Percentiles rank a stretch among this genome's conserved stretches.
These are phyloP conservation scores for Hypoxylon sp. DNA, from an alignment of 2,329 filamentous ascomycete genomes.

Conservation along the genomic window DNA sequence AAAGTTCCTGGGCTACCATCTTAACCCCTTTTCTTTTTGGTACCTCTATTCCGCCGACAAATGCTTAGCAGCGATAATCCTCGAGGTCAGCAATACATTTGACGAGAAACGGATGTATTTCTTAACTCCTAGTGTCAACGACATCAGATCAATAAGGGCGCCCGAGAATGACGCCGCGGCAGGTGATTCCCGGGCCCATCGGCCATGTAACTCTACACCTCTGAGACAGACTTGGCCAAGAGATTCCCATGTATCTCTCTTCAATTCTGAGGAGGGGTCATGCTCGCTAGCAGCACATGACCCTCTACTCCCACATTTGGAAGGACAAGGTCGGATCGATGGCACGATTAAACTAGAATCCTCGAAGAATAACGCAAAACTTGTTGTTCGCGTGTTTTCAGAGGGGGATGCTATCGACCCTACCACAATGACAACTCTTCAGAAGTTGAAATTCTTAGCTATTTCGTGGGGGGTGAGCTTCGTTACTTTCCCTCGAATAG, in stretches of 20 bases:
- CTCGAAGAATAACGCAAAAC: conserved; percentile 69
- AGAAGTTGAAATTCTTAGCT: conserved; percentile 61
- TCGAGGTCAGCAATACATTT: conserved; percentile 84
- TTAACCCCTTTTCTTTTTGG: conserved; percentile 84
- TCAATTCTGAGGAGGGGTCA: conserved; percentile 71
- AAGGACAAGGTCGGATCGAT: conserved; percentile 60
- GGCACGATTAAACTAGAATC: conserved; percentile 71
- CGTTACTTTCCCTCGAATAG: conserved; percentile 73
- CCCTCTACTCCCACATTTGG: conserved; percentile 56
- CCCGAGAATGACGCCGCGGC: conserved; percentile 32
- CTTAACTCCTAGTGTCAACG: conserved; percentile 57
- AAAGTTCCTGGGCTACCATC: conserved; percentile 75
- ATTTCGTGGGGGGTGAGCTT: conserved; percentile 77
- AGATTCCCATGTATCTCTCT: conserved; percentile 81
- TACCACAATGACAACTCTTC: conserved; percentile 54
- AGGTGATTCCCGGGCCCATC: not conserved
- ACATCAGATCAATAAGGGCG: conserved; percentile 14
- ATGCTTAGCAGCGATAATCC: conserved; percentile 71
- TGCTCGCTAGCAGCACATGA: conserved; percentile 66
- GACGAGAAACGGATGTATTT: conserved; percentile 77
- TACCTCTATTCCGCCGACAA: conserved; percentile 74
- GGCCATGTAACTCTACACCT: conserved; percentile 16
- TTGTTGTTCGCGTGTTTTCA: conserved; percentile 71
- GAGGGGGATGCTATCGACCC: conserved; percentile 64
- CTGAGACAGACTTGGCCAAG: conserved; percentile 71